Evolutionary conservation across 2,329 filamentous ascomycete genomes (phyloP).

Genomic region (Cladosporium sp.): DNA sequence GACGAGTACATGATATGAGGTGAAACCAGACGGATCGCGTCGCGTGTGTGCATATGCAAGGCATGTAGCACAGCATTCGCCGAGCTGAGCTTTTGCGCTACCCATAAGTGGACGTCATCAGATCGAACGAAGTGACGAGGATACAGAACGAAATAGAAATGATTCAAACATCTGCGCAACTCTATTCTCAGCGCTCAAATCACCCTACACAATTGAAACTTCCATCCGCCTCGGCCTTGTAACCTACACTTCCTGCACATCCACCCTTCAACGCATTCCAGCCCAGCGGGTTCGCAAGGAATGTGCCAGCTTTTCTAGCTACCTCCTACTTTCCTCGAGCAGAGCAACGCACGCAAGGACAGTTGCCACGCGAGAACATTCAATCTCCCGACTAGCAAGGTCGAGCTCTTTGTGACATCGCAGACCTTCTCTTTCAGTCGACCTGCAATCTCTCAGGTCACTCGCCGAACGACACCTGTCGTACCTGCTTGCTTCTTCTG

Average conservation of each 20-base stretch:
- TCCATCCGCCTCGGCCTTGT: too few relatives aligned
- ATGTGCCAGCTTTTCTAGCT: conserved; percentile 15
- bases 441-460: neutral
- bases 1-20: neutral
- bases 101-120: neutral
- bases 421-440: neutral
- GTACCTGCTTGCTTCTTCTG: neutral
- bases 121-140: neutral
- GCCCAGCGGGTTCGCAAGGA: conserved; percentile 19
- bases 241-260: too few relatives aligned
- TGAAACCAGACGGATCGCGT: conserved; percentile 6
- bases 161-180: neutral
- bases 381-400: conserved; percentile 10
- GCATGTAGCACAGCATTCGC: conserved; percentile 20
- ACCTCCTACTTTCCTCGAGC: neutral
- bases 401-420: conserved; percentile 9
- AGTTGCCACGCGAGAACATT: conserved; percentile 9
- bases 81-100: neutral
- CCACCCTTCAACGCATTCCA: conserved; percentile 21
- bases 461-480: neutral
- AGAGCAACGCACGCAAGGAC: conserved; percentile 21
- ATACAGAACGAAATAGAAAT: neutral
- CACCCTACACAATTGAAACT: too few relatives aligned
- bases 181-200: neutral
- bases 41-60: conserved; percentile 18